Evolutionary conservation across 768 basidiomycete genomes (phyloP).

Genomic region (Pisolithus microcarpus): DNA sequence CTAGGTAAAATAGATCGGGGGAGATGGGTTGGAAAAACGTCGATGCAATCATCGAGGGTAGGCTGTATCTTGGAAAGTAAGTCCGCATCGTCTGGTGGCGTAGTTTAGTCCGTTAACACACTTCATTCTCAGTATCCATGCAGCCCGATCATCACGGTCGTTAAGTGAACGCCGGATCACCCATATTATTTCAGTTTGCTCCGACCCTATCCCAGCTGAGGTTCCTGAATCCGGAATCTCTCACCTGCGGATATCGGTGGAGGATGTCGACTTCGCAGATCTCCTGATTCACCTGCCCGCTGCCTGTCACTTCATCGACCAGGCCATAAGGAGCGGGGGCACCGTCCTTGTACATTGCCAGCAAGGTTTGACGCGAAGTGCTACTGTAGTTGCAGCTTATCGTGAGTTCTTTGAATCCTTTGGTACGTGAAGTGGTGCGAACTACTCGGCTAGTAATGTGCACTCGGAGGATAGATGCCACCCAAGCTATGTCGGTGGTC

Average conservation of each 20-base stretch:
- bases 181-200: conserved; percentile 73
- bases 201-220: conserved; percentile 65
- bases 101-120: conserved; percentile 33
- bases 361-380: conserved; percentile 60
- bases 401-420: conserved; percentile 35
- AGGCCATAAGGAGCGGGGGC: conserved; percentile 51
- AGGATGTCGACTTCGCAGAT: conserved; percentile 65
- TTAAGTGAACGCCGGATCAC: conserved; percentile 70
- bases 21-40: conserved; percentile 56
- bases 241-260: conserved; percentile 65
- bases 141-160: conserved; percentile 64
- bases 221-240: conserved; percentile 58
- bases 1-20: conserved; percentile 14
- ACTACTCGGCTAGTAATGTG: conserved; percentile 52
- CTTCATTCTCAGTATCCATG: conserved; percentile 45
- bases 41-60: conserved; percentile 56
- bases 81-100: conserved; percentile 28
- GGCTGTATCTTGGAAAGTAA: conserved; percentile 69
- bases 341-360: conserved; percentile 61
- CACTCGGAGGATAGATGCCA: conserved; percentile 46
- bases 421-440: conserved; percentile 2
- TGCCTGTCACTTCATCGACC: conserved; percentile 61
- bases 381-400: conserved; percentile 70
- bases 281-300: conserved; percentile 59
- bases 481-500: conserved; percentile 54